Evolutionary conservation across 768 basidiomycete species (phyloP), one percentile per base, ranked within the genome.

Genomic region (Tulasnella sp.): DNA sequence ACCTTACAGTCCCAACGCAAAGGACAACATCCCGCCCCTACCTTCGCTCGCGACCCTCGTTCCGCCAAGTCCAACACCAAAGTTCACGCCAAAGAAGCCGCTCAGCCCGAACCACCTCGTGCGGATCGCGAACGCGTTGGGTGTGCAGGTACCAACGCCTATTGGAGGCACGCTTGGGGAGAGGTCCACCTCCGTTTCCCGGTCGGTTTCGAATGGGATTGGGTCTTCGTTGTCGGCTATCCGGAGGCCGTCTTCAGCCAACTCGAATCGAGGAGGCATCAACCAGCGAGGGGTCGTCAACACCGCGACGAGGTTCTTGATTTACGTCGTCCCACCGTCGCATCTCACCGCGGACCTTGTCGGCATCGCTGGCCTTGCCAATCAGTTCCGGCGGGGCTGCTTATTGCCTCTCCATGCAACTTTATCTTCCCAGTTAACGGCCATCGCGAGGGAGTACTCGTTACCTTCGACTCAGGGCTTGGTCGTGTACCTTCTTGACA

Each of bases 381-480:
- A 86, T 19, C 89, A 90, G 66, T 92, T 92, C 77, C 86, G 86
- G 16, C 86, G 95, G 34, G 95, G 95, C 8, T 89, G 88, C n/a
- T 84, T 98, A 14, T 86, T 98, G 4, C 90, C 95, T 0, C 83
- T 98, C 0, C 87, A 95, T 78, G 83, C 94, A 5, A 92, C 90
- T 0, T 81, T 98, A 1, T 89, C 92, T 47, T 85, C 88, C 0
- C 95, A 97, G 78, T 81, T 97, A 11, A 83, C 84, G 26, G 91
- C 93, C 7, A 97, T 98, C 67, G 94, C 95, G 16, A 89, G 89
- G 80, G 95, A 98, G 80, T 98, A 95, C 77, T 91, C 92, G 2
- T 83, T 98, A 19, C 95, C 95, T 1, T 93, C 90, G 75, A 92
- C 91, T 0, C 80, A 86, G 16, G 95, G 95, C 5, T 81, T 98